A percentile compares a stretch with the other conserved stretches of the same genome.
Conservation (phyloP, 352 stramenopile genomes). For the Globisporangium okanoganense region DNA sequence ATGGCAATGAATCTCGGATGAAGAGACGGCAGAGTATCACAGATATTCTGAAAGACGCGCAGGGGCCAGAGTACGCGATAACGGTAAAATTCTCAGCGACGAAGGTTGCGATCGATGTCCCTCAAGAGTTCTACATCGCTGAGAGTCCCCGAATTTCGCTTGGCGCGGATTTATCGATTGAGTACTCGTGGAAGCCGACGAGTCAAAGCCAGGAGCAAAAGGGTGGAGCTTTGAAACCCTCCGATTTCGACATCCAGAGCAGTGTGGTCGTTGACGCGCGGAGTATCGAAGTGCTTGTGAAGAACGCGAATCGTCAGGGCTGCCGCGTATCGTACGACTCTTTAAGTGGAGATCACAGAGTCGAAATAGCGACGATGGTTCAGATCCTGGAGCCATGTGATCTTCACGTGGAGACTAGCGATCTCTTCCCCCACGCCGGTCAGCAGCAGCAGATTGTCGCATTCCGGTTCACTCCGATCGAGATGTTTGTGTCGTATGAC, state of each 20-base stretch:
- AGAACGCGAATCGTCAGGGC: conserved; percentile 62
- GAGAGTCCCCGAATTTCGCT: conserved; percentile 46
- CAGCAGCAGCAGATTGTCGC: conserved; percentile 75
- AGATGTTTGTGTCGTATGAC: conserved; percentile 82
- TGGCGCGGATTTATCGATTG: conserved; percentile 48
- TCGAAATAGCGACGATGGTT: conserved; percentile 42
- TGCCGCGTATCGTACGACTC: conserved; percentile 41
- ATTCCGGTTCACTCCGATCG: conserved; percentile 67
- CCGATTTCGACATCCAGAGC: conserved; percentile 68
- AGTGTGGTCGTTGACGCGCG: conserved; percentile 55
- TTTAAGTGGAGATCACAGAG: conserved; percentile 2
- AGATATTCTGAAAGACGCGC: conserved; percentile 40
- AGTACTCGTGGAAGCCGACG: conserved; percentile 48
- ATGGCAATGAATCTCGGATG: background rate
- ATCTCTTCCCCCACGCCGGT: conserved; percentile 58
- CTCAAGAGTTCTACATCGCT: conserved; percentile 40
- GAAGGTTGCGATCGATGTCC: conserved; percentile 50
- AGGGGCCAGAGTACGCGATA: conserved; percentile 42
- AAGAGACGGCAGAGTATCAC: conserved; percentile 45
- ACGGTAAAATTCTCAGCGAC: conserved; percentile 40
- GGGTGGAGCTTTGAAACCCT: conserved; percentile 11
- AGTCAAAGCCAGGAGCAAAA: conserved; percentile 8
- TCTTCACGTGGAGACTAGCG: conserved; percentile 59
- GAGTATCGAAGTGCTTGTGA: conserved; percentile 58
- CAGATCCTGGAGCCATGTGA: conserved; percentile 78